Conservation (phyloP, 495 filamentous ascomycete species). For the Penicillium malachiteum region DNA sequence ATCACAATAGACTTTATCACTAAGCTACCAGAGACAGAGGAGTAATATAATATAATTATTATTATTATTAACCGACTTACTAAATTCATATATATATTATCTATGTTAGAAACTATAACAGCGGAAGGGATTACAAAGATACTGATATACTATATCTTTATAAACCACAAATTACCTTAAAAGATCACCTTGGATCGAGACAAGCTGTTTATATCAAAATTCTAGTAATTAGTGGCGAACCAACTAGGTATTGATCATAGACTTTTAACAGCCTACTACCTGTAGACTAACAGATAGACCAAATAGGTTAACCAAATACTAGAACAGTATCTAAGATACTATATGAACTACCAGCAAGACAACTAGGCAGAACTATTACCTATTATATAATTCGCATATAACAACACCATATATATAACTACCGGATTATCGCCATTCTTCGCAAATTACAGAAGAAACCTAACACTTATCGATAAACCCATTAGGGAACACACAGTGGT, state of each 20-base stretch:
- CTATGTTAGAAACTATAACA: too few relatives aligned
- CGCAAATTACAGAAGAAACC: constrained; percentile 11
- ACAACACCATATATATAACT: constrained; percentile 5
- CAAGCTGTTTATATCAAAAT: background rate
- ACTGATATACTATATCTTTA: too few relatives aligned
- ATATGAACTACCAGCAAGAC: constrained; percentile 26
- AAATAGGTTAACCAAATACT: constrained; percentile 22
- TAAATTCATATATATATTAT: too few relatives aligned
- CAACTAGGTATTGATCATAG: background rate
- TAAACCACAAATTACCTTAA: background rate
- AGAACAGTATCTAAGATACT: constrained; percentile 23
- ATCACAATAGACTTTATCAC: constrained; percentile 26
- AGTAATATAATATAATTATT: constrained; percentile 6
- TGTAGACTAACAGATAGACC: constrained; percentile 29
- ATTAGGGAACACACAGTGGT: background rate
- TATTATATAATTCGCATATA: constrained; percentile 27
- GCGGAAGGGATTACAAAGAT: too few relatives aligned
- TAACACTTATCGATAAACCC: background rate
- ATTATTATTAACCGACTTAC: background rate
- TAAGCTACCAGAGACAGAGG: constrained; percentile 4
- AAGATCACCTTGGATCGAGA: constrained; percentile 3
- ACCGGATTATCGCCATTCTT: constrained; percentile 19
- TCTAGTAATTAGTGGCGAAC: background rate
- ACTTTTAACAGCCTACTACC: constrained; percentile 27
- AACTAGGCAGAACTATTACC: constrained; percentile 26